A percentile compares a stretch with the other conserved stretches of the same genome.
Conservation (phyloP, 176 grass and related monocot genomes). For the Triticum urartu region DNA sequence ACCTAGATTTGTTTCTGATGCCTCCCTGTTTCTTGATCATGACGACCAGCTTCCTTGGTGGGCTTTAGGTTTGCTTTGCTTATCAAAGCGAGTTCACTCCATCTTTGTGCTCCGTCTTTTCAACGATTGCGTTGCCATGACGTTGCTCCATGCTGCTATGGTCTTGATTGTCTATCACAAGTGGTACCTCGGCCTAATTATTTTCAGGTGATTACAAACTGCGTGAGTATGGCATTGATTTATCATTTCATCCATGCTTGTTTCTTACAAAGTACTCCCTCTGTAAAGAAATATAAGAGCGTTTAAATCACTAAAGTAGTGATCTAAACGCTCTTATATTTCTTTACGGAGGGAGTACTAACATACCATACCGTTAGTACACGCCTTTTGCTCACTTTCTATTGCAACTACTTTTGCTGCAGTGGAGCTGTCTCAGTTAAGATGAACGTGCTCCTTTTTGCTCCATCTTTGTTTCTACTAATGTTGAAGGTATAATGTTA, state of each 20-base stretch:
- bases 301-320: too few species aligned
- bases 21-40: slow-evolving; percentile 22
- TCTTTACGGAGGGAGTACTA: background rate
- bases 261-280: slow-evolving; percentile 1
- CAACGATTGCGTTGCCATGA: slow-evolving; percentile 93
- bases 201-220: slow-evolving; percentile 73
- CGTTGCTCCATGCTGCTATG: slow-evolving; percentile 77
- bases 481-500: slow-evolving; percentile 75
- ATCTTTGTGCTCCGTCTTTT: slow-evolving; percentile 94
- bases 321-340: too few species aligned
- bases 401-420: slow-evolving; percentile 28
- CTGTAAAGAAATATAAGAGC: too few species aligned
- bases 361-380: background rate
- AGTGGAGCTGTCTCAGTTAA: slow-evolving; percentile 94
- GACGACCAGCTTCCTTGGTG: slow-evolving; percentile 88
- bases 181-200: slow-evolving; percentile 81
- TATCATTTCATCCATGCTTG: background rate
- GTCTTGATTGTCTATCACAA: slow-evolving; percentile 78
- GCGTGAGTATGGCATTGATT: background rate
- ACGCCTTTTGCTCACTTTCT: background rate
- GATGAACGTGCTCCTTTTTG: slow-evolving; percentile 97
- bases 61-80: slow-evolving; percentile 88
- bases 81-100: slow-evolving; percentile 92
- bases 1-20: slow-evolving; percentile 16
- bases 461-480: slow-evolving; percentile 82